Conservation (phyloP, 75 land plant species). For the Selaginella tamariscina region DNA sequence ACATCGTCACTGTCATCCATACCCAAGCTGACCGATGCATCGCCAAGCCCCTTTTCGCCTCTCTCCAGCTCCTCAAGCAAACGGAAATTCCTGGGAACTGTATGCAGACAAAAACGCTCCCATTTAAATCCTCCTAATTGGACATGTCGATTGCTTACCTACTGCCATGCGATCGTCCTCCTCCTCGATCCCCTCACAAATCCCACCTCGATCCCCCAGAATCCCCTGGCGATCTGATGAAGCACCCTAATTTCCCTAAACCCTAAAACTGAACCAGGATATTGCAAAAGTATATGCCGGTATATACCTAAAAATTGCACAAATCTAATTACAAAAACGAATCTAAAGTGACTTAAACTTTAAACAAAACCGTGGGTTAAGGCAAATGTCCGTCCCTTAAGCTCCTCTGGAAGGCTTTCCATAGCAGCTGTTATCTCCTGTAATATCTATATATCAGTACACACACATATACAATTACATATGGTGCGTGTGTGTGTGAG, state of each 20-base stretch:
- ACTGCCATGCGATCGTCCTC: not conserved
- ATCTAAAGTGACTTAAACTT: not conserved
- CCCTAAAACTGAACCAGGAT: too few relatives aligned
- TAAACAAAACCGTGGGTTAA: not conserved
- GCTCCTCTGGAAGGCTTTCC: conserved; percentile 1
- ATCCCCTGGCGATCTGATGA: too few relatives aligned
- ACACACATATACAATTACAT: too few relatives aligned
- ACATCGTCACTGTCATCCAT: conserved; percentile 84
- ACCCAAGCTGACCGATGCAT: conserved; percentile 77
- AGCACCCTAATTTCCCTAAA: too few relatives aligned
- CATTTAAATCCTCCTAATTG: too few relatives aligned
- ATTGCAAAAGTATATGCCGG: too few relatives aligned
- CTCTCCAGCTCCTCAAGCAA: conserved; percentile 76
- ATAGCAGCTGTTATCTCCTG: conserved; percentile 11
- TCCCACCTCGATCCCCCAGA: too few relatives aligned
- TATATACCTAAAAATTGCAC: too few relatives aligned
- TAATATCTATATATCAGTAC: not conserved
- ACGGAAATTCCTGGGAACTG: conserved; percentile 62
- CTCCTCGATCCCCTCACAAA: too few relatives aligned
- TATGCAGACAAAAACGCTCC: not conserved
- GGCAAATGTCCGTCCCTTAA: conserved; percentile 3
- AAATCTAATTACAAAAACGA: not conserved
- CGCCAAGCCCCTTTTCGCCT: conserved; percentile 81
- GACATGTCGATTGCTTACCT: too few relatives aligned
- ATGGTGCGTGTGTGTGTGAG: not conserved